These are phyloP conservation scores for Tolypocladium sp. DNA, from an alignment of 2,329 filamentous ascomycete species.

Conservation along the genomic window DNA sequence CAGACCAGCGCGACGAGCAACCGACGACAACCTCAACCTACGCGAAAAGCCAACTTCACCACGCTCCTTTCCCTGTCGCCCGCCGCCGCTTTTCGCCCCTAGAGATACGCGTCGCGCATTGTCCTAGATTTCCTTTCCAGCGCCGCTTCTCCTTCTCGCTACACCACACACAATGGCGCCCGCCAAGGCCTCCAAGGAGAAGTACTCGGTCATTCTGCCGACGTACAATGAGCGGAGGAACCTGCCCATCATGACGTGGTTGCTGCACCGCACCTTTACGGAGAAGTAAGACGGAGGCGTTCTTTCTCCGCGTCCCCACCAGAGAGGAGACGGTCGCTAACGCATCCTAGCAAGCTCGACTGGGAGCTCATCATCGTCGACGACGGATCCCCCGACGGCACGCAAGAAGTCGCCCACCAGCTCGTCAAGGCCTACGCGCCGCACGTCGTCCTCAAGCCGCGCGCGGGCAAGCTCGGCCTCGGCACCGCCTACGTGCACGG, in stretches of 20 bases:
- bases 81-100: not conserved
- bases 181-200: conserved; percentile 43
- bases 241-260: conserved; percentile 89
- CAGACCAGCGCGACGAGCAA: not conserved
- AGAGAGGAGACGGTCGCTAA: not conserved
- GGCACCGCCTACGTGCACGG: conserved; percentile 95
- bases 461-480: conserved; percentile 91
- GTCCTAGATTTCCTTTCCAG: not conserved
- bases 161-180: conserved; percentile 34
- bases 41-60: conserved; percentile 10
- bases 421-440: conserved; percentile 77
- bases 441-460: conserved; percentile 76
- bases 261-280: conserved; percentile 86
- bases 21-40: not conserved
- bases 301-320: not conserved
- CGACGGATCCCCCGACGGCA: conserved; percentile 94
- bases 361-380: conserved; percentile 98
- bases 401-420: conserved; percentile 81
- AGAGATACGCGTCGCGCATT: not conserved
- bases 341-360: conserved; percentile 63
- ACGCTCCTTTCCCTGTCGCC: conserved; percentile 14
- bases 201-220: conserved; percentile 94
- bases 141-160: not conserved
- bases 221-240: conserved; percentile 99
- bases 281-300: conserved; percentile 55